These are phyloP conservation scores for Diddensiella santjacobensis DNA, from an alignment of 805 yeast genomes.

Conservation along the genomic window DNA sequence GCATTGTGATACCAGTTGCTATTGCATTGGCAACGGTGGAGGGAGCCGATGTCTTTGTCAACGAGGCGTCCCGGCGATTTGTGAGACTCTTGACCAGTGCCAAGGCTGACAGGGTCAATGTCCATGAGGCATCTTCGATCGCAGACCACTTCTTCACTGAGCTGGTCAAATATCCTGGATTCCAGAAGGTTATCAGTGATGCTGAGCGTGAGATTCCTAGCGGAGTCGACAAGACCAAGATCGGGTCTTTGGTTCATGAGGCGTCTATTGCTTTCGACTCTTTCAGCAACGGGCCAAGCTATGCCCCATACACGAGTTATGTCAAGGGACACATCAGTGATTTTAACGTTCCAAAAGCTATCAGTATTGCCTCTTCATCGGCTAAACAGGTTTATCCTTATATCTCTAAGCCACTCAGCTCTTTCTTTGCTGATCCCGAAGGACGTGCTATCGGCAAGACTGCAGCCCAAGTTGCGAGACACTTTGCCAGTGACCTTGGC, in stretches of 20 bases:
- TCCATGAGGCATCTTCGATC: slow-evolving; percentile 20
- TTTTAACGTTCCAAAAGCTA: slow-evolving; percentile 26
- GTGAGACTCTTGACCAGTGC: slow-evolving; percentile 9
- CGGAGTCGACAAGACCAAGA: slow-evolving; percentile 10
- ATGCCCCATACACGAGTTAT: slow-evolving; percentile 20
- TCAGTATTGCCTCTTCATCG: slow-evolving; percentile 18
- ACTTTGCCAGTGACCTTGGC: slow-evolving; percentile 22
- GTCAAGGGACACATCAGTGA: slow-evolving; percentile 21
- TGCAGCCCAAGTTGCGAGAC: slow-evolving; percentile 15
- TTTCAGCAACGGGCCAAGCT: slow-evolving; percentile 22
- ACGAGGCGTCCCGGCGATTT: slow-evolving; percentile 7
- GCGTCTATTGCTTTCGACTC: slow-evolving; percentile 18
- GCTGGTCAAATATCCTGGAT: slow-evolving; percentile 17
- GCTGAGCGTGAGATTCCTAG: slow-evolving; percentile 7
- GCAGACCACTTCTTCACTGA: slow-evolving; percentile 21
- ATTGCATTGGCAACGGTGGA: slow-evolving; percentile 13
- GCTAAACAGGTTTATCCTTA: slow-evolving; percentile 10
- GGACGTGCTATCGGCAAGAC: slow-evolving; percentile 13
- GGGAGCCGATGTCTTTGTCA: slow-evolving; percentile 11
- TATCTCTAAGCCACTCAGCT: slow-evolving; percentile 11
- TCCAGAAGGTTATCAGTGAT: slow-evolving; percentile 14
- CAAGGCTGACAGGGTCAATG: slow-evolving; percentile 15
- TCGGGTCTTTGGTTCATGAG: slow-evolving; percentile 13
- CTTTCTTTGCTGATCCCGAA: slow-evolving; percentile 17
- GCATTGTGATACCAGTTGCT: slow-evolving; percentile 18